Evolutionary conservation across 1,284 basidiomycete genomes (phyloP).

Genomic region (Chiua sp.): DNA sequence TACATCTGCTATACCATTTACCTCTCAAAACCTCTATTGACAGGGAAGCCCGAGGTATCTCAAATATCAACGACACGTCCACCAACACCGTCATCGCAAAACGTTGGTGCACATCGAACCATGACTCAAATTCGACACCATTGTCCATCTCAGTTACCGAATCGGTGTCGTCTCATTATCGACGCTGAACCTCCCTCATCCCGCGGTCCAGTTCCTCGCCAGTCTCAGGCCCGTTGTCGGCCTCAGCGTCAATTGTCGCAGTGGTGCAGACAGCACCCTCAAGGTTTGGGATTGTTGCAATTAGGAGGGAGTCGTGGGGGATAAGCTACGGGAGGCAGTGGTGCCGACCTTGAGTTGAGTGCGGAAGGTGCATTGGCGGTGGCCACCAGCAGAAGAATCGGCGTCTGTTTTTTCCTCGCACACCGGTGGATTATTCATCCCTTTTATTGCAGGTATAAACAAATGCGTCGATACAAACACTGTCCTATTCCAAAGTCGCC

Average conservation of each 20-base stretch:
- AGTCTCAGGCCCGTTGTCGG: constrained; percentile 89
- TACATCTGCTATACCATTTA: constrained; percentile 21
- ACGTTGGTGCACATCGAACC: constrained; percentile 85
- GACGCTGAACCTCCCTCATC: constrained; percentile 94
- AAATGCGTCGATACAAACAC: constrained; percentile 64
- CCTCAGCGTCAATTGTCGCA: constrained; percentile 83
- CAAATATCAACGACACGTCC: constrained; percentile 97
- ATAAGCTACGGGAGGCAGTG: constrained; percentile 74
- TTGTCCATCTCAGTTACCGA: constrained; percentile 93
- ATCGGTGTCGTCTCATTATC: constrained; percentile 94
- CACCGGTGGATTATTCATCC: background rate
- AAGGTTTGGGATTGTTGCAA: constrained; percentile 97
- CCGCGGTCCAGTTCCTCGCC: constrained; percentile 91
- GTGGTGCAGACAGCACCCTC: constrained; percentile 86
- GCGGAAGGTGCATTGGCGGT: constrained; percentile 86
- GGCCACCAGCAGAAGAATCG: constrained; percentile 81
- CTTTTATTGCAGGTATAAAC: constrained; percentile 60
- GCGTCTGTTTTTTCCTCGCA: constrained; percentile 53
- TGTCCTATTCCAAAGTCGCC: constrained; percentile 52
- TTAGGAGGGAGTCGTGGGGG: constrained; percentile 89
- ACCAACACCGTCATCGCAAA: constrained; percentile 90
- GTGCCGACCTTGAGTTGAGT: constrained; percentile 75
- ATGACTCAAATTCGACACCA: constrained; percentile 95
- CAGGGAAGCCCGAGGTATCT: constrained; percentile 90
- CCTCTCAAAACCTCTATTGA: background rate